Percentiles rank a stretch among this genome's conserved stretches.
phyloP scores from a whole-genome alignment of 1,284 basidiomycete genomes.

The Volvariella surrecta region DNA sequence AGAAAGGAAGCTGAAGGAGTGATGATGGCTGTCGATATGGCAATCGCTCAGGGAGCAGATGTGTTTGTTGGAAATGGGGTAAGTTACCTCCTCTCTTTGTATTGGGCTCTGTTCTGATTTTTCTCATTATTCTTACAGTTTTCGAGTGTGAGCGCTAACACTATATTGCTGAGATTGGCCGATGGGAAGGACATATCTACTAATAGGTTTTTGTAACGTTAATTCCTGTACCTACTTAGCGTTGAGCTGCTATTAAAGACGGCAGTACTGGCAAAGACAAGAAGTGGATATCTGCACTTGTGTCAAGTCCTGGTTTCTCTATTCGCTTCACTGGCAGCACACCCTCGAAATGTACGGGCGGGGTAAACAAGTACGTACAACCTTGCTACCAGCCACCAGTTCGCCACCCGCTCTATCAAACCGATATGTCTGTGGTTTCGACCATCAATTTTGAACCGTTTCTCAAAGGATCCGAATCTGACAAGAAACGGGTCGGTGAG shows the following conservation, averaged over 20 bases:
- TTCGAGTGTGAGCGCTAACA: conserved; percentile 49
- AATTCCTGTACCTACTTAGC: too few species aligned
- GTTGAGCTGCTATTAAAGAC: too few species aligned
- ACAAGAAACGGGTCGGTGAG: conserved; percentile 36
- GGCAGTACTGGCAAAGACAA: too few species aligned
- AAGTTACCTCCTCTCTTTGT: conserved; percentile 20
- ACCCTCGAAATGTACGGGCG: too few species aligned
- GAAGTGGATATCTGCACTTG: too few species aligned
- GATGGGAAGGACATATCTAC: conserved; percentile 27
- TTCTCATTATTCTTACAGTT: conserved; percentile 30
- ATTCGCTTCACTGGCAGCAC: too few species aligned
- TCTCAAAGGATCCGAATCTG: conserved; percentile 24
- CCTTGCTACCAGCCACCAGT: too few species aligned
- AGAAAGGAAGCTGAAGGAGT: conserved; percentile 25
- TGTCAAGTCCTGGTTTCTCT: too few species aligned
- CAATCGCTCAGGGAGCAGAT: conserved; percentile 56
- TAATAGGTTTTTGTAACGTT: conserved; percentile 39
- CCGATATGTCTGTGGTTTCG: conserved; percentile 12
- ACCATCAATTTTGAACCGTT: conserved; percentile 54
- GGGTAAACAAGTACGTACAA: too few species aligned
- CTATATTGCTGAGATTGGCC: conserved; percentile 45
- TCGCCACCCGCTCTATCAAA: background rate
- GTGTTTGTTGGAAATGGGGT: conserved; percentile 76
- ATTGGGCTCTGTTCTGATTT: conserved; percentile 1
- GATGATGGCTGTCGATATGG: conserved; percentile 61